phyloP scores from a whole-genome alignment of 805 yeast genomes.

The Ogataea nonfermentans region DNA sequence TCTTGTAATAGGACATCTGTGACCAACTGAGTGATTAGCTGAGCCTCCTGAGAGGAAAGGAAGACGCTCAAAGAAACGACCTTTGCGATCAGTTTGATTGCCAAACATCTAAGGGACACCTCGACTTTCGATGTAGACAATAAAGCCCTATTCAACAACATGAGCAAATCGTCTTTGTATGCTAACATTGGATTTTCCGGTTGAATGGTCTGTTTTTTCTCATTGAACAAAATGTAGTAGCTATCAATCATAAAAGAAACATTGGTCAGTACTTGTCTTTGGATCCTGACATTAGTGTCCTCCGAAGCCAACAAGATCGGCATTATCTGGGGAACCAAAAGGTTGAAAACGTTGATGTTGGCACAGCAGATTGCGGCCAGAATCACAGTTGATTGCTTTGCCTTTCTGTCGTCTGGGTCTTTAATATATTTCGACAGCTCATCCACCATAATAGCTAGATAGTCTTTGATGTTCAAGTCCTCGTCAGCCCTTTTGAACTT shows the following conservation, averaged over 20 bases:
- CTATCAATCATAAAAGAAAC: slow-evolving; percentile 57
- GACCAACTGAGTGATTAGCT: slow-evolving; percentile 61
- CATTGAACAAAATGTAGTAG: slow-evolving; percentile 43
- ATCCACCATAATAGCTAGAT: slow-evolving; percentile 33
- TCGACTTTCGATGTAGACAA: slow-evolving; percentile 67
- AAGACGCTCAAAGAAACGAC: slow-evolving; percentile 50
- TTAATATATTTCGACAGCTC: slow-evolving; percentile 56
- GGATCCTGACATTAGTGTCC: slow-evolving; percentile 48
- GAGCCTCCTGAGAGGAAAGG: slow-evolving; percentile 53
- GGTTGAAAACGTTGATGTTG: slow-evolving; percentile 45
- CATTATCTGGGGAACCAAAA: slow-evolving; percentile 46
- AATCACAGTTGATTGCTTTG: slow-evolving; percentile 61
- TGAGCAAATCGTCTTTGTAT: slow-evolving; percentile 66
- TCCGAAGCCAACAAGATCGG: slow-evolving; percentile 37
- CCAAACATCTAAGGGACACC: slow-evolving; percentile 62
- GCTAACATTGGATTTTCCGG: slow-evolving; percentile 38
- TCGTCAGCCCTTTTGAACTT: slow-evolving; percentile 29
- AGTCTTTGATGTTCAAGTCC: slow-evolving; percentile 19
- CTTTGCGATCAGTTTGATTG: slow-evolving; percentile 62
- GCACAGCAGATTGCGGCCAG: slow-evolving; percentile 55
- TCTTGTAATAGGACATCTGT: slow-evolving; percentile 59
- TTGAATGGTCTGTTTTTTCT: slow-evolving; percentile 9
- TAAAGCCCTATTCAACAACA: slow-evolving; percentile 65
- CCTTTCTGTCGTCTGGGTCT: slow-evolving; percentile 49
- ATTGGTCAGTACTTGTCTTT: slow-evolving; percentile 57